A percentile compares a stretch with the other conserved stretches of the same genome.
Evolutionary conservation across 106 monocot genomes (phyloP).

Genomic region (Platanthera zijinensis): DNA sequence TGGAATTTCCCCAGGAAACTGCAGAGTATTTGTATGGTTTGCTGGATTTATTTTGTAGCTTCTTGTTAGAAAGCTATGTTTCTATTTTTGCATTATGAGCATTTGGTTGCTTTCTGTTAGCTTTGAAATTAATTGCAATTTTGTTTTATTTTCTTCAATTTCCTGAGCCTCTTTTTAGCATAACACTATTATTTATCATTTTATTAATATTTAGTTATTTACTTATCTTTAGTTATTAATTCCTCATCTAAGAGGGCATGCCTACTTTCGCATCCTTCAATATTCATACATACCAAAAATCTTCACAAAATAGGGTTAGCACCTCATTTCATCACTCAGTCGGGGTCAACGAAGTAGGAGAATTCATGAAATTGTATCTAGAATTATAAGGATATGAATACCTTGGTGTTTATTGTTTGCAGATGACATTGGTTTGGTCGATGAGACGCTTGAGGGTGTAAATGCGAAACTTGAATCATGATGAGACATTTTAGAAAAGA

Average conservation of each 20-base stretch:
- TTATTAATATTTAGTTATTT: not conserved
- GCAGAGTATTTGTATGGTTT: constrained; percentile 47
- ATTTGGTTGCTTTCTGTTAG: not conserved
- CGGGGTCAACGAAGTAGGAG: no score
- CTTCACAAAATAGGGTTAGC: no score
- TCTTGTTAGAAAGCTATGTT: constrained; percentile 1
- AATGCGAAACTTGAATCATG: no score
- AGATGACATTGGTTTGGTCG: no score
- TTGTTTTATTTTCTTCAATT: not conserved
- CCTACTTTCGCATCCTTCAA: not conserved
- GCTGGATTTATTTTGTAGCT: not conserved
- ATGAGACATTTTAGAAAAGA: no score
- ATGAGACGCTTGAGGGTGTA: no score
- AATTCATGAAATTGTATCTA: no score
- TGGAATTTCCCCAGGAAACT: constrained; percentile 24
- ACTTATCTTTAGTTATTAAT: not conserved
- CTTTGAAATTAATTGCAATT: no score
- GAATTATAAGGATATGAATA: no score
- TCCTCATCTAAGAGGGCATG: not conserved
- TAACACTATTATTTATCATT: not conserved
- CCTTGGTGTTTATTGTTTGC: no score
- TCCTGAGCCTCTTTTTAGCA: not conserved
- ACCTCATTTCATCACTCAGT: no score
- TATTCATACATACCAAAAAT: not conserved
- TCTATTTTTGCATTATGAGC: not conserved